Evolutionary conservation across 495 filamentous ascomycete genomes (phyloP), one percentile per base, ranked within the genome.

Genomic region (Elasticomyces elasticus): DNA sequence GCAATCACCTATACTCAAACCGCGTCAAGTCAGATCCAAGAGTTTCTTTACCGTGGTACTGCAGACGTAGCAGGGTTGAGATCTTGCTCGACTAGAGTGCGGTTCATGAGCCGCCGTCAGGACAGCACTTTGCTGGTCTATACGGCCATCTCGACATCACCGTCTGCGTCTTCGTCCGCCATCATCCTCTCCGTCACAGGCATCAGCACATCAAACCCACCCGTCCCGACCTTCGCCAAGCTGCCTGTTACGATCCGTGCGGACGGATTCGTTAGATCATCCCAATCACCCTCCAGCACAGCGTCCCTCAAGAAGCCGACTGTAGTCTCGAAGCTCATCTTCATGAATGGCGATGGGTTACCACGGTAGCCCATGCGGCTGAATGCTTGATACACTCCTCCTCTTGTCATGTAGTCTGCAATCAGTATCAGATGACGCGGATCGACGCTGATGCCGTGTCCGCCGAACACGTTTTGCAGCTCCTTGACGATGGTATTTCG

Each of bases 321-420:
- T 20, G 92, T 97, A 5, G 92, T 97, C 76, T 99, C 90, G 74
- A 96, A 97, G 68, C 87, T 94, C 89, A 95, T 95, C 77, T 96
- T 95, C 69, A 90, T 84, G 58, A 97, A 89, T 0, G 92, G 89
- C 49, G 84, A 90, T 15, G 87, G 81, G 63, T 83, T 85, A 54
- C 84, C 79, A 66, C 82, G 85, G 49, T 97, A 66, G 17, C 90
- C 92, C 60, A 83, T 90, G 42, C 92, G 84, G 69, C 86, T 95
- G 73, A 97, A 99, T 1, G 91, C 82, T 17, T 78, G 82, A 71
- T 92, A 97, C 17, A 80, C 81, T 58, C 92, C 92, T 56, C 80
- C 82, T 24, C 89, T 73, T 17, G 94, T 97, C 92, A 98, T 98
- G 69, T 84, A 86, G 71, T 98, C 92, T 49, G 85, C 91, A 60